Evolutionary conservation across 2,329 filamentous ascomycete genomes (phyloP), one percentile per base, ranked within the genome.

Genomic region (Diaporthe ampelina): DNA sequence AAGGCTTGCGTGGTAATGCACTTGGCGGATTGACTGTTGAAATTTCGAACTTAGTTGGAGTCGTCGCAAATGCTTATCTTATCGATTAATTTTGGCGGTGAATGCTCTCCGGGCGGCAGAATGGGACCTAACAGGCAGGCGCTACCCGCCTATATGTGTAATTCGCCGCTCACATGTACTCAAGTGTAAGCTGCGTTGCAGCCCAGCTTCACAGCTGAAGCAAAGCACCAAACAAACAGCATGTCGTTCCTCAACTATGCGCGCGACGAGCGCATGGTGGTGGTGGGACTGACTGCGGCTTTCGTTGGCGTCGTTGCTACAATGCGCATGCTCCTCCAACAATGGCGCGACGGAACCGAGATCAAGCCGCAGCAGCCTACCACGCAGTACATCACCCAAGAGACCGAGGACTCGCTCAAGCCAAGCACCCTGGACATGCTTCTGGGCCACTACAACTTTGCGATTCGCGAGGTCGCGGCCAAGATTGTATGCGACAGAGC

Each of bases 371-470:
- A 86, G 50, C 89, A 91, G 75, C 91, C 91, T 48, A 92, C 93
- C 80, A 90, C 93, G 68, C 90, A 92, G 77, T 94, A 94, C 81
- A 93, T 94, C 77, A 93, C 91, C 19, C 92, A 95, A 81, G 91
- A 93, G 32, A 94, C 92, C 2, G 93, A 95, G 79, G 93, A 95
- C 79, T 89, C 92, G 2, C 86, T 95, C 56, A 89, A 91, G 74
- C 80, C 91, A 15, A 86, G 88, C 56, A 95, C 94, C 0, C 85
- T 95, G 13, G 86, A 91, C 69, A 93, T 91, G 76, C 87, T 95
- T 5, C 85, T 94, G 17, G 86, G 89, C 69, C 93, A 93, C 81
- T 93, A 93, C 75, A 96, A 92, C 81, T 92, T 90, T 79, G 89
- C 93, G 26, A 93, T 95, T 76, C 88, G 92, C 77, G 92, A 94